Percentiles rank a stretch among this genome's conserved stretches.
These are phyloP conservation scores for Boletus vermiculosoides DNA, from an alignment of 768 basidiomycete species.

Conservation along the genomic window DNA sequence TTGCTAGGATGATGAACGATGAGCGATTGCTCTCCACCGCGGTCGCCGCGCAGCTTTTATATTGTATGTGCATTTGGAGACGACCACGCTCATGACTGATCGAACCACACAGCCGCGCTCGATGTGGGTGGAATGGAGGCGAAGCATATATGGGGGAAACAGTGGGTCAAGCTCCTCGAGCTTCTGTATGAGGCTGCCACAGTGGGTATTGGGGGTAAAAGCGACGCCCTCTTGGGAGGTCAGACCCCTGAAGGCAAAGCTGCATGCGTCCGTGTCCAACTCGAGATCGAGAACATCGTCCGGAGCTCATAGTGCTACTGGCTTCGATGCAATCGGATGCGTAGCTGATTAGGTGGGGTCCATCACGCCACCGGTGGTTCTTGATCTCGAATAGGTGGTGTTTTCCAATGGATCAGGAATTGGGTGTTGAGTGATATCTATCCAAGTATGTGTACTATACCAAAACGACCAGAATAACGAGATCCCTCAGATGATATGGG, in stretches of 20 bases:
- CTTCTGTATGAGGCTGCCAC: slow-evolving; percentile 66
- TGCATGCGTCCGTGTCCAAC: slow-evolving; percentile 59
- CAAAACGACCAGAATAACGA: background rate
- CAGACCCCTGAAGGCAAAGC: slow-evolving; percentile 58
- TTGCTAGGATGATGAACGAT: slow-evolving; percentile 59
- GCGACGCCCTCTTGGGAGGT: slow-evolving; percentile 52
- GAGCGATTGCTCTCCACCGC: slow-evolving; percentile 51
- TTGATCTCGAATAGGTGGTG: background rate
- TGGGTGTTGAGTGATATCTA: slow-evolving; percentile 14
- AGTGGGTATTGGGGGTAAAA: slow-evolving; percentile 42
- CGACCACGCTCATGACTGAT: slow-evolving; percentile 8
- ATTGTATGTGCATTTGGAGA: slow-evolving; percentile 41
- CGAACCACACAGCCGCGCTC: slow-evolving; percentile 51
- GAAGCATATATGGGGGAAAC: slow-evolving; percentile 65
- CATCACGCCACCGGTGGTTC: slow-evolving; percentile 19
- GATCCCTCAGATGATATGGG: slow-evolving; percentile 7
- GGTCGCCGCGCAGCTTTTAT: slow-evolving; percentile 65
- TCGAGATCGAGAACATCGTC: slow-evolving; percentile 67
- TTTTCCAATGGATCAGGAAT: slow-evolving; percentile 4
- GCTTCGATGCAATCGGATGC: slow-evolving; percentile 4
- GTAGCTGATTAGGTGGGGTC: background rate
- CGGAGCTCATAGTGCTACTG: slow-evolving; percentile 20
- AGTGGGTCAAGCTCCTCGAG: slow-evolving; percentile 73
- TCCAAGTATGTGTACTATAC: slow-evolving; percentile 14
- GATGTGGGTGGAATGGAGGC: slow-evolving; percentile 69